A percentile compares a stretch with the other conserved stretches of the same genome.
Conservation (phyloP, 371 early-diverging fungal genomes). For the Mucor sp. region DNA sequence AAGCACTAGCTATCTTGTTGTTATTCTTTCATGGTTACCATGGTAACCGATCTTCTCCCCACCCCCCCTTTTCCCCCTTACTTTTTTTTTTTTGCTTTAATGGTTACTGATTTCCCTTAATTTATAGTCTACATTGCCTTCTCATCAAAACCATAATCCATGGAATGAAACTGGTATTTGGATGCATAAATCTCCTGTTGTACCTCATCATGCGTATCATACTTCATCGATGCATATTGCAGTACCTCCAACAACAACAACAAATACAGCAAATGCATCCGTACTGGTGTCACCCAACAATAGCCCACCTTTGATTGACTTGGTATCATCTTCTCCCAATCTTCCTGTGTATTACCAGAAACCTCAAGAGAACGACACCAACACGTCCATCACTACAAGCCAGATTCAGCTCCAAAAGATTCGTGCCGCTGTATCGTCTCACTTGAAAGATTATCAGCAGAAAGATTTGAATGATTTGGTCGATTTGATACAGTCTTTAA, state of each 20-base stretch:
- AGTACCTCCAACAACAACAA: constrained; percentile 10
- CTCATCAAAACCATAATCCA: constrained; percentile 12
- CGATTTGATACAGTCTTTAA: constrained; percentile 45
- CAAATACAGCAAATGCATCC: constrained; percentile 8
- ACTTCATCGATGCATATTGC: constrained; percentile 13
- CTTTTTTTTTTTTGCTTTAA: neutral
- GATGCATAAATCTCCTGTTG: constrained; percentile 14
- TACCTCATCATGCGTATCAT: constrained; percentile 8
- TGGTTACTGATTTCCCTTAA: neutral
- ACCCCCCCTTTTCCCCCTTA: neutral
- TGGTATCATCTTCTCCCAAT: neutral
- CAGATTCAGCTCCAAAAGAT: constrained; percentile 36
- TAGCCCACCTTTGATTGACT: constrained; percentile 8
- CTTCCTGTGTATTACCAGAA: neutral
- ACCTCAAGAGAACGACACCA: neutral
- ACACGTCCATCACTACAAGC: neutral
- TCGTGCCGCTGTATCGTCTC: constrained; percentile 26
- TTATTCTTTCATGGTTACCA: constrained; percentile 1
- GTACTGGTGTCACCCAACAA: constrained; percentile 18
- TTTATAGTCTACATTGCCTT: neutral
- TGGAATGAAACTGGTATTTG: constrained; percentile 25
- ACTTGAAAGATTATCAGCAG: constrained; percentile 17
- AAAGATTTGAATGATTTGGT: constrained; percentile 36
- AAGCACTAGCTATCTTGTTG: neutral
- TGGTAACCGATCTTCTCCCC: neutral